phyloP scores from a whole-genome alignment of 2,329 filamentous ascomycete species.

The Pleurostoma richardsiae region DNA sequence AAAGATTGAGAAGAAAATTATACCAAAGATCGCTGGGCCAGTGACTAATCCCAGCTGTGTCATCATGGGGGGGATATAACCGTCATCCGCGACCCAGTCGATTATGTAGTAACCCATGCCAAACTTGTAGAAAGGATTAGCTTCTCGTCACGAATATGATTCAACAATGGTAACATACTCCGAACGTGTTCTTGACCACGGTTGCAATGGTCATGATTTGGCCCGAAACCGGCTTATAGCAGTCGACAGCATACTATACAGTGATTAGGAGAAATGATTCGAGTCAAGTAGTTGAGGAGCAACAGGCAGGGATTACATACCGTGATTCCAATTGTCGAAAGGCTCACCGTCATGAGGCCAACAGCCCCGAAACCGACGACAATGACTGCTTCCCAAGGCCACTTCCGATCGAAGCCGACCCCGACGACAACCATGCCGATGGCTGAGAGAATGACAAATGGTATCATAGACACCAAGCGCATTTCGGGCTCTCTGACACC shows the following conservation, averaged over 20 bases:
- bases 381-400: background rate
- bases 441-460: constrained; percentile 26
- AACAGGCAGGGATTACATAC: background rate
- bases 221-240: constrained; percentile 55
- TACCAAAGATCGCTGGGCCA: too few relatives aligned
- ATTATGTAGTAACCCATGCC: background rate
- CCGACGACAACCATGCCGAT: background rate
- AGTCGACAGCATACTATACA: constrained; percentile 51
- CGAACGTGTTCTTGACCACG: constrained; percentile 58
- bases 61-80: background rate
- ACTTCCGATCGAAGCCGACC: background rate
- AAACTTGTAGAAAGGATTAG: background rate
- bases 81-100: background rate
- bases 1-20: too few relatives aligned
- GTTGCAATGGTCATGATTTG: constrained; percentile 53
- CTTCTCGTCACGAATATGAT: background rate
- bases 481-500: constrained; percentile 34
- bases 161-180: constrained; percentile 14
- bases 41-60: too few relatives aligned
- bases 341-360: background rate
- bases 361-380: constrained; percentile 43
- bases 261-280: background rate
- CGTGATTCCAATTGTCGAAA: background rate
- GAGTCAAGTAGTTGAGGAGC: background rate
- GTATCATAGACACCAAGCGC: constrained; percentile 27